Base-by-base conservation (phyloP, 2,329 filamentous ascomycete genomes). In the Dothidotthia symphoricarpi region DNA sequence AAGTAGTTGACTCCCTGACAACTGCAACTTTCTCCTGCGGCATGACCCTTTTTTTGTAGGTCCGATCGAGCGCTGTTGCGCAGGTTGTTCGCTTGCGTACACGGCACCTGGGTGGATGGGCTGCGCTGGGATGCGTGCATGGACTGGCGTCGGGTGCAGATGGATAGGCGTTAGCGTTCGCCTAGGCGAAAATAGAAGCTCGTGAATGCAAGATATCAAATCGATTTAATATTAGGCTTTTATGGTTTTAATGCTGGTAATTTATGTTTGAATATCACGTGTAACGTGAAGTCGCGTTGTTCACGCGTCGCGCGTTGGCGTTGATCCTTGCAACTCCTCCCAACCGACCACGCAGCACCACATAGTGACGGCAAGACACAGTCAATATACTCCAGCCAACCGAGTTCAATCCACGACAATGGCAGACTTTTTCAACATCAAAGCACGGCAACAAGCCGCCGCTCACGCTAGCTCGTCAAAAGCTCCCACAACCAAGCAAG, bases 351-450 rank as follows among this genome's bases (percentile, higher is more conserved):
- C 28, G 35, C 36, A 15, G 45, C 34, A 22, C 5, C 19, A 9
- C 19, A 22, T 9, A 22, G 19, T 9, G 19, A 22, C 19, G 19
- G 19, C 19, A 36, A 26, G n/a, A 31, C 9, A 22, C 19, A 22
- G 19, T 22, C 19, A 22, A 22, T 22, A 22, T 22, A 5, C 19
- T 9, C 5, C 9, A 9, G 9, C 9, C 9, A 9, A 22, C 9
- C 19, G 19, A 6, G 19, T 9, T 9, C 19, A 30, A 26, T 14
- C 31, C 27, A 36, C 39, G 33, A 46, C 13, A 19, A 95, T 96
- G 86, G 82, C 88, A 33, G 90, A 81, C 64, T 98, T 98, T 69
- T 98, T 98, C 71, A 91, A 95, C 67, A 78, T 96, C 59, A 95
- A 95, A 70, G 91, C 91, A 36, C 83, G 91, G 30, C 78, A 81